These are phyloP conservation scores for Aspergillus eucalypticola DNA, from an alignment of 2,329 filamentous ascomycete species.

Conservation along the genomic window DNA sequence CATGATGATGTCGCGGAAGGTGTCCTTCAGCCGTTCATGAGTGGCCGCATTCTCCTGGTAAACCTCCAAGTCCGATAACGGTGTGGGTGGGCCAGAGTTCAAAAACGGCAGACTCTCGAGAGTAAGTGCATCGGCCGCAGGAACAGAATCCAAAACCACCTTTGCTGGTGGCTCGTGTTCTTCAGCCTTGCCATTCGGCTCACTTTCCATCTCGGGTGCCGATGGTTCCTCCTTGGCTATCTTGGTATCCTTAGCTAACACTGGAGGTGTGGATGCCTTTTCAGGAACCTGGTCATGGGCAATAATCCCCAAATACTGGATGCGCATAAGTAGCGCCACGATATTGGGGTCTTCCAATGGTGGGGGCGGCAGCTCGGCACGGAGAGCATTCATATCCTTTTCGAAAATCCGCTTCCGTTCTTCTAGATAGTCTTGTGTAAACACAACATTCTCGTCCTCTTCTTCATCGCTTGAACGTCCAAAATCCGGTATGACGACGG, in stretches of 20 bases:
- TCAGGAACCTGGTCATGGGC: slow-evolving; percentile 36
- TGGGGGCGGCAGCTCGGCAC: slow-evolving; percentile 45
- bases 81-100: slow-evolving; percentile 43
- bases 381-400: slow-evolving; percentile 46
- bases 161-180: slow-evolving; percentile 18
- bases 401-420: slow-evolving; percentile 48
- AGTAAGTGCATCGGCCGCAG: slow-evolving; percentile 32
- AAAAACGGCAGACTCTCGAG: slow-evolving; percentile 51
- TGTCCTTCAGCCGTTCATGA: slow-evolving; percentile 42
- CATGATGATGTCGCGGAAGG: slow-evolving; percentile 40
- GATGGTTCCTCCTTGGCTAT: slow-evolving; percentile 8
- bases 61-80: slow-evolving; percentile 47
- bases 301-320: slow-evolving; percentile 48
- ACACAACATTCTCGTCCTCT: slow-evolving; percentile 47
- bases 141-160: slow-evolving; percentile 16
- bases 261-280: slow-evolving; percentile 9
- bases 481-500: slow-evolving; percentile 36
- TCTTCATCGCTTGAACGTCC: slow-evolving; percentile 44
- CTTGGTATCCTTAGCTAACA: slow-evolving; percentile 4
- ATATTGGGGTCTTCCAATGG: slow-evolving; percentile 46
- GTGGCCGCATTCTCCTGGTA: slow-evolving; percentile 44
- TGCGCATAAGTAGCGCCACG: slow-evolving; percentile 43
- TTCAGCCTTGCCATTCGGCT: slow-evolving; percentile 19
- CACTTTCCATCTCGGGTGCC: slow-evolving; percentile 10
- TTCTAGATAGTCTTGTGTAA: slow-evolving; percentile 51